These are phyloP conservation scores for Cavenderia fasciculata DNA, from an alignment of 78 protist genomes.

Conservation along the genomic window DNA sequence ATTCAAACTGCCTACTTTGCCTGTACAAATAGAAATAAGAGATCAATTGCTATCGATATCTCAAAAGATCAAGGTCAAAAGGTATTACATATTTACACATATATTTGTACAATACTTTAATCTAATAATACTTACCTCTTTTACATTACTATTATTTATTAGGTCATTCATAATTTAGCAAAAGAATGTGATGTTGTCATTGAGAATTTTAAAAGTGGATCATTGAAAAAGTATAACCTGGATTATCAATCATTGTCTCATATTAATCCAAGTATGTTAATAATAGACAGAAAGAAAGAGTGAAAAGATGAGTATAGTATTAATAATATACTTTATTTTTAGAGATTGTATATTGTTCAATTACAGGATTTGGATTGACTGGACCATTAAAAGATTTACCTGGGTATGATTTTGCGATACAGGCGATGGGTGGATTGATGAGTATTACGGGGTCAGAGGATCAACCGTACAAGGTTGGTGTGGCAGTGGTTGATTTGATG, in stretches of 20 bases:
- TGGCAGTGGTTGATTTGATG: slow-evolving; percentile 78
- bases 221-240: slow-evolving; percentile 26
- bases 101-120: background rate
- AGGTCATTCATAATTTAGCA: slow-evolving; percentile 11
- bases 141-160: background rate
- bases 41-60: slow-evolving; percentile 61
- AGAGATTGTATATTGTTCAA: slow-evolving; percentile 50
- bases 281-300: background rate
- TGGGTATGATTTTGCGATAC: slow-evolving; percentile 72
- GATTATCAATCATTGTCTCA: slow-evolving; percentile 18
- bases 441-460: slow-evolving; percentile 71
- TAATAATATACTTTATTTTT: background rate
- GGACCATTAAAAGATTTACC: slow-evolving; percentile 59
- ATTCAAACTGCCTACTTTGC: slow-evolving; percentile 49
- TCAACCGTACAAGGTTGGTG: slow-evolving; percentile 65
- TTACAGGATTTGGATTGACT: slow-evolving; percentile 70
- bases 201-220: slow-evolving; percentile 76
- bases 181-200: slow-evolving; percentile 67
- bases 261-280: slow-evolving; percentile 32
- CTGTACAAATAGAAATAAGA: slow-evolving; percentile 77
- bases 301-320: background rate
- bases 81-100: background rate
- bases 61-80: slow-evolving; percentile 27
- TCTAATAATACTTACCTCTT: background rate
- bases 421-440: slow-evolving; percentile 78